Evolutionary conservation across 768 basidiomycete genomes (phyloP).

Genomic region (Suillus occidentalis): DNA sequence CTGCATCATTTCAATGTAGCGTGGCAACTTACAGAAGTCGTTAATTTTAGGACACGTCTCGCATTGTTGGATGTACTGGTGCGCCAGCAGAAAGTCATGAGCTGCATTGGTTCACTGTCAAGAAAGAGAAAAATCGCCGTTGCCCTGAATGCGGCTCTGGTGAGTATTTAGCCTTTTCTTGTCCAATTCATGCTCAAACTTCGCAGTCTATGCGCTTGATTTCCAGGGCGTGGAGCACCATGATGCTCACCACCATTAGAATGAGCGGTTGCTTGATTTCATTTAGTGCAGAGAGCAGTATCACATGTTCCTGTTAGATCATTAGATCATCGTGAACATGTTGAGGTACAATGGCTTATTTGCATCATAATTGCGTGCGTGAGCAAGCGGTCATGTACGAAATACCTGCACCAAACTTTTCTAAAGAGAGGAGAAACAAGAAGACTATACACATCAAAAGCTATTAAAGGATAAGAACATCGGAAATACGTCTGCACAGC

Average conservation of each 20-base stretch:
- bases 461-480: neutral
- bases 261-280: neutral
- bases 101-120: conserved; percentile 77
- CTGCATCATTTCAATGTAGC: conserved; percentile 14
- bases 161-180: conserved; percentile 38
- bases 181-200: conserved; percentile 8
- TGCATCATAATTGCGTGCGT: neutral
- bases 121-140: conserved; percentile 66
- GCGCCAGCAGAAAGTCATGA: conserved; percentile 95
- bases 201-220: conserved; percentile 71
- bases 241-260: conserved; percentile 47
- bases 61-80: conserved; percentile 93
- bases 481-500: too few relatives aligned
- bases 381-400: neutral
- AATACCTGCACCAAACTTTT: neutral
- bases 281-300: neutral
- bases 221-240: conserved; percentile 60
- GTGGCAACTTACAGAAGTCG: conserved; percentile 1
- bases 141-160: conserved; percentile 95
- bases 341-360: neutral
- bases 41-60: conserved; percentile 62
- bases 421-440: neutral
- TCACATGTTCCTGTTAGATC: neutral
- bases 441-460: neutral
- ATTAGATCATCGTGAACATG: neutral